Evolutionary conservation across 2,329 filamentous ascomycete genomes (phyloP).

Genomic region (Phoma sp.): DNA sequence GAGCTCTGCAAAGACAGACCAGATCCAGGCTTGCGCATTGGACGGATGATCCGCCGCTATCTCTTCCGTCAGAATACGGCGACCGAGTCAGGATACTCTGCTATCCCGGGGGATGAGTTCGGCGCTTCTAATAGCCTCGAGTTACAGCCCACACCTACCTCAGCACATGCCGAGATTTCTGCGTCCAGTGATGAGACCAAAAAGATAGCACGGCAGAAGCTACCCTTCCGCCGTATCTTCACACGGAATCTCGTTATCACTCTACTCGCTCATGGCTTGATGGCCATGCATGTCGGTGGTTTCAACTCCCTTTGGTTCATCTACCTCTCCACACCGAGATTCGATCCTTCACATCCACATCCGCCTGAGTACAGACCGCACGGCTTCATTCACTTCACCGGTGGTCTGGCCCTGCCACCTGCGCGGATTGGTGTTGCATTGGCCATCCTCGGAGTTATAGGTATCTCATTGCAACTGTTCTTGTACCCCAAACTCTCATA

Average conservation of each 20-base stretch:
- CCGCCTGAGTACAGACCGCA: slow-evolving; percentile 45
- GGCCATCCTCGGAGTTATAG: slow-evolving; percentile 56
- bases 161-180: slow-evolving; percentile 14
- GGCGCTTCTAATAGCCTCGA: slow-evolving; percentile 32
- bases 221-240: slow-evolving; percentile 56
- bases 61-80: slow-evolving; percentile 38
- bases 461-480: slow-evolving; percentile 54
- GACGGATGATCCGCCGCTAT: slow-evolving; percentile 45
- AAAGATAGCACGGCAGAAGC: slow-evolving; percentile 33
- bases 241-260: slow-evolving; percentile 54
- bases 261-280: slow-evolving; percentile 52
- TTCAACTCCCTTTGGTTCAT: slow-evolving; percentile 59
- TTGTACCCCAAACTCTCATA: slow-evolving; percentile 53
- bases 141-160: slow-evolving; percentile 40
- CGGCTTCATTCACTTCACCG: slow-evolving; percentile 54
- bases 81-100: slow-evolving; percentile 36
- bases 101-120: slow-evolving; percentile 38
- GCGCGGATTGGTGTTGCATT: slow-evolving; percentile 55
- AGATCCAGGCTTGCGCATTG: slow-evolving; percentile 50
- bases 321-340: slow-evolving; percentile 56
- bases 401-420: slow-evolving; percentile 56
- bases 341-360: slow-evolving; percentile 41
- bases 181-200: slow-evolving; percentile 19
- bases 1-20: slow-evolving; percentile 49
- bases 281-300: slow-evolving; percentile 56